Percentiles rank a stretch among this genome's conserved stretches.
Conservation (phyloP, 2,329 filamentous ascomycete species). For the Sporothrix pseudoabietina region DNA sequence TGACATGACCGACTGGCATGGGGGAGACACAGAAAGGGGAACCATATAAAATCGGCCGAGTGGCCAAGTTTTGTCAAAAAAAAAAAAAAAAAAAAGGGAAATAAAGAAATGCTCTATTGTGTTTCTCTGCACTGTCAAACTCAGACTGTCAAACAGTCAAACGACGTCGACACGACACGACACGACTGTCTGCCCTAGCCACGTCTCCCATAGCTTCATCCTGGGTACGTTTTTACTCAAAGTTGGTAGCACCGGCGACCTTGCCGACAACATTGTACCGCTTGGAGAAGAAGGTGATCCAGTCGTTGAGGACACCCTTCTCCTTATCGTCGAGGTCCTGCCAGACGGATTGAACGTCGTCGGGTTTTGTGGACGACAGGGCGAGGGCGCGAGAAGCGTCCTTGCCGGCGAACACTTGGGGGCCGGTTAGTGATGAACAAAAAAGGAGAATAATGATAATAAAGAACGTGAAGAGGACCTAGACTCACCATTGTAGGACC, state of each 20-base stretch:
- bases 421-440: background rate
- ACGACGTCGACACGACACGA: background rate
- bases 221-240: conserved; percentile 43
- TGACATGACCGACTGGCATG: background rate
- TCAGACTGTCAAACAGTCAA: background rate
- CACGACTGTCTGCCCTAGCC: background rate
- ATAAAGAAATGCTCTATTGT: background rate
- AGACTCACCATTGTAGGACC: conserved; percentile 77
- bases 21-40: background rate
- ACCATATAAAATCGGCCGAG: background rate
- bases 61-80: background rate
- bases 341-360: conserved; percentile 84
- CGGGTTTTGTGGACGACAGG: conserved; percentile 79
- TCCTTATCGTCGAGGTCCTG: conserved; percentile 80
- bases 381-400: conserved; percentile 92
- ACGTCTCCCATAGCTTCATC: background rate
- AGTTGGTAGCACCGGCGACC: conserved; percentile 63
- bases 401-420: conserved; percentile 87
- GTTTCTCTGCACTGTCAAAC: background rate
- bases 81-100: background rate
- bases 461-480: background rate
- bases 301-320: conserved; percentile 82
- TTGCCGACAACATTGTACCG: conserved; percentile 86
- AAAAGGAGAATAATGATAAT: no score
- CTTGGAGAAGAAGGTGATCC: conserved; percentile 96